A percentile compares a stretch with the other conserved stretches of the same genome.
phyloP scores from a whole-genome alignment of 2,329 filamentous ascomycete genomes.

The Trichoderma sp. region DNA sequence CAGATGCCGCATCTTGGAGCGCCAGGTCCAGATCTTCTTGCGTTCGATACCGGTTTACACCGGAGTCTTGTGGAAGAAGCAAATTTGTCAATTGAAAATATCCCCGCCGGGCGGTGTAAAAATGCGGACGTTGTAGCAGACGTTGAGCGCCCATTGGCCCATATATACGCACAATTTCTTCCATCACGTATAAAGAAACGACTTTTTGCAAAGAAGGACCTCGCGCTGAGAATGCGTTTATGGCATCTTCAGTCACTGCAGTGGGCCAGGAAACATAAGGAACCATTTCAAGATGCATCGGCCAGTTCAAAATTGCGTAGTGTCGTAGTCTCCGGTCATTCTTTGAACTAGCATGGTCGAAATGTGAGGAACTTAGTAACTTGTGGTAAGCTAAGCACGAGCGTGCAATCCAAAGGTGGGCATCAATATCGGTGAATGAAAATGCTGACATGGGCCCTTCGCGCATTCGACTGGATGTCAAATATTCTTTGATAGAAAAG shows the following conservation, averaged over 20 bases:
- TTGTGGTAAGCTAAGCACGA: background rate
- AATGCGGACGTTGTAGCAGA: background rate
- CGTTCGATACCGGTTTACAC: background rate
- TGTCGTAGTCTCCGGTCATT: background rate
- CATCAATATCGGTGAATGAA: background rate
- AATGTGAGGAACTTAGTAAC: background rate
- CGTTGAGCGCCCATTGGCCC: background rate
- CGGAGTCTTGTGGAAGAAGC: background rate
- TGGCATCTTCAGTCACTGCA: background rate
- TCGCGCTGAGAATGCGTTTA: background rate
- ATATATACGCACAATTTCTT: no score
- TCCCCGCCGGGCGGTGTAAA: background rate
- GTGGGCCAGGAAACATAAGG: background rate
- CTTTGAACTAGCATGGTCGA: background rate
- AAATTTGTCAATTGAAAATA: background rate
- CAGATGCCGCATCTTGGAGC: background rate
- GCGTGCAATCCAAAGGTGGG: background rate
- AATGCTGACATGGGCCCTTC: background rate
- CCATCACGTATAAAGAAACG: no score
- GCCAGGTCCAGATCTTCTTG: background rate
- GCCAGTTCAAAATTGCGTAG: background rate
- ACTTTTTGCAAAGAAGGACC: background rate
- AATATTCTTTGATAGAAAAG: background rate
- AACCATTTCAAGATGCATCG: background rate
- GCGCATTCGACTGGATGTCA: background rate